These are phyloP conservation scores for Cercospora janseana DNA, from an alignment of 2,329 filamentous ascomycete species.

Conservation along the genomic window DNA sequence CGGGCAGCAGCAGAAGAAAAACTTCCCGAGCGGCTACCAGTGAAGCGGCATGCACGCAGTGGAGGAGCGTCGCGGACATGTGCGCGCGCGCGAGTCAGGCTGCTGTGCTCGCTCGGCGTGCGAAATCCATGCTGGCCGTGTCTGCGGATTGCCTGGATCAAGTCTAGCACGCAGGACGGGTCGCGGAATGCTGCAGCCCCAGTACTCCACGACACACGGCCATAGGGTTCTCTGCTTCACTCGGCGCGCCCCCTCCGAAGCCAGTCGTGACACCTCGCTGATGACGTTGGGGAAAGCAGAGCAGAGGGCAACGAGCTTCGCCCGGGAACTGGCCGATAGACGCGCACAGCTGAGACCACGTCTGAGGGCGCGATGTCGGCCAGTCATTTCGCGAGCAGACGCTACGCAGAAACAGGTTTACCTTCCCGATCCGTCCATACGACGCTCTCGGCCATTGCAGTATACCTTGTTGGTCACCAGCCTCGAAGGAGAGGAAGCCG, in stretches of 20 bases:
- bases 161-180: constrained; percentile 15
- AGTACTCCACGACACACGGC: constrained; percentile 27
- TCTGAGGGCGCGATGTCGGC: not conserved
- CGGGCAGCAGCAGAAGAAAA: constrained; percentile 13
- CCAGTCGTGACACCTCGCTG: constrained; percentile 14
- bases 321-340: constrained; percentile 3
- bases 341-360: not conserved
- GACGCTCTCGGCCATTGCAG: constrained; percentile 3
- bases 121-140: constrained; percentile 15
- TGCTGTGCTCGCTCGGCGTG: constrained; percentile 23
- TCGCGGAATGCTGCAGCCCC: constrained; percentile 23
- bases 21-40: constrained; percentile 25
- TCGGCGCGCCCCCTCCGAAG: constrained; percentile 17
- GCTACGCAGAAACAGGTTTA: constrained; percentile 1
- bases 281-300: not conserved
- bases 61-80: constrained; percentile 22
- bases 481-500: too few species aligned
- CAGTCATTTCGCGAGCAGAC: not conserved
- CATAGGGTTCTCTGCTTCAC: constrained; percentile 19
- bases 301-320: not conserved
- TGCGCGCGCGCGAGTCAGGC: constrained; percentile 26
- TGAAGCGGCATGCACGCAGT: constrained; percentile 9
- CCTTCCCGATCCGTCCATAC: constrained; percentile 8
- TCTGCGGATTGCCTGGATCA: constrained; percentile 17
- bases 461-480: not conserved